phyloP scores from a whole-genome alignment of 192 early-diverging fungal genomes.

The Gamsiella multidivaricata region DNA sequence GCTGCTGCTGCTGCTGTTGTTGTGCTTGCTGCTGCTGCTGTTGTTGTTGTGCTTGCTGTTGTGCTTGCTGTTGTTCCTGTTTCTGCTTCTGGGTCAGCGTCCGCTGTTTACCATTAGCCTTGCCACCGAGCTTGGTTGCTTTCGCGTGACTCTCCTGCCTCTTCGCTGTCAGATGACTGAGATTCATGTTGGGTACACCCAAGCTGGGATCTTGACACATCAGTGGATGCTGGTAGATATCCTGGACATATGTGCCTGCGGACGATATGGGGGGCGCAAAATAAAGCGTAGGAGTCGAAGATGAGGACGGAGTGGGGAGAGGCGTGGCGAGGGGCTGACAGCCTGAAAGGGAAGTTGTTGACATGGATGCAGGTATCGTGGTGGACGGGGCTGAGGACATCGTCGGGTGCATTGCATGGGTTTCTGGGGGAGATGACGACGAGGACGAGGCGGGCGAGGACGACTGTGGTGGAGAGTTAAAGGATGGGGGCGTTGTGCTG shows the following conservation, averaged over 20 bases:
- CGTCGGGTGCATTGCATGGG: constrained; percentile 13
- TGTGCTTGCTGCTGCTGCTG: constrained; percentile 24
- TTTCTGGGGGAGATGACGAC: constrained; percentile 30
- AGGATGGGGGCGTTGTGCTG: neutral
- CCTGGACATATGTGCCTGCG: constrained; percentile 13
- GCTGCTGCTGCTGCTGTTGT: constrained; percentile 20
- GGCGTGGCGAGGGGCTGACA: neutral
- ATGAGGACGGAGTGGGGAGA: constrained; percentile 21
- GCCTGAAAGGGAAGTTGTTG: constrained; percentile 11
- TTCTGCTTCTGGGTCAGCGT: constrained; percentile 16
- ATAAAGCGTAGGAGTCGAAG: constrained; percentile 9
- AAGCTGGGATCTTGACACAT: constrained; percentile 49
- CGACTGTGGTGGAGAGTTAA: constrained; percentile 20
- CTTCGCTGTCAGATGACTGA: constrained; percentile 32
- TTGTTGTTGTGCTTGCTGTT: constrained; percentile 18
- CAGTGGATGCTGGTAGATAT: constrained; percentile 27
- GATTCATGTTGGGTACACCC: constrained; percentile 23
- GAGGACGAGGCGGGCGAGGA: constrained; percentile 4
- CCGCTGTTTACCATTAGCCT: constrained; percentile 1
- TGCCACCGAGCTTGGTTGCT: neutral
- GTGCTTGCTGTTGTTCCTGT: constrained; percentile 21
- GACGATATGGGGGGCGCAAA: constrained; percentile 31
- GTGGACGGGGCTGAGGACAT: constrained; percentile 6
- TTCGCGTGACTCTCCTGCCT: constrained; percentile 13
- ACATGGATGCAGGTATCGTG: neutral